Base-by-base conservation (phyloP, 2,329 filamentous ascomycete species). In the Tympanopsis confertula region DNA sequence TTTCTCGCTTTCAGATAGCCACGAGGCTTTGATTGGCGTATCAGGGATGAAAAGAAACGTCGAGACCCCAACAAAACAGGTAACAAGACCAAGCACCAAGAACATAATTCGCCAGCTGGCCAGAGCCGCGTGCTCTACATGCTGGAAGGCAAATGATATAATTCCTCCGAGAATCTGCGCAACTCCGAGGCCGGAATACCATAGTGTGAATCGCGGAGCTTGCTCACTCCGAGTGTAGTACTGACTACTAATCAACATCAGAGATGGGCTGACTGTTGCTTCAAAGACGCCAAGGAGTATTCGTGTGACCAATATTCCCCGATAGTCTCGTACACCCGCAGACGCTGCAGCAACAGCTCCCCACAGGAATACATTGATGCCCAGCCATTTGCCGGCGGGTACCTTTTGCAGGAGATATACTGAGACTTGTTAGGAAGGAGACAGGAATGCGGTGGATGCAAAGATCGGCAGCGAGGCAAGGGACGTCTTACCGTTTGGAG, bases 221-320 rank as follows among this genome's bases (percentile, higher is more conserved):
- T 72, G 69, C 50, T 79, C 74, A 2, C 59, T 59, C 40, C 68
- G 66, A 19, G 63, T 68, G 47, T 75, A 78, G 63, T 69, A 78
- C 48, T 71, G 65, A 40, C 68, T 71, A 44, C 67, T 74, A 45
- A 79, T 69, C 38, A 80, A 61, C 58, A 78, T 72, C 39, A 78
- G 53, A 1, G 68, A 74, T 1, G 75, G 76, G 2, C 67, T 69
- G 39, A 78, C 70, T 3, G 70, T 71, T 3, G 74, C 70, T 50
- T 71, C 75, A 40, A 78, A 78, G 36, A 74, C 65, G 20, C 75
- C 75, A 1, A 79, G 57, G 44, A 78, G 71, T 44, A 76, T 58
- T 12, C 74, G 66, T 1, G 69, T 66, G 14, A 65, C 66, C 3
- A 78, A 61, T 5, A 80, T 53, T 0, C 64, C 65, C 17, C 51